Base-by-base conservation (phyloP, 345 rosid species). In the Citrus glauca region DNA sequence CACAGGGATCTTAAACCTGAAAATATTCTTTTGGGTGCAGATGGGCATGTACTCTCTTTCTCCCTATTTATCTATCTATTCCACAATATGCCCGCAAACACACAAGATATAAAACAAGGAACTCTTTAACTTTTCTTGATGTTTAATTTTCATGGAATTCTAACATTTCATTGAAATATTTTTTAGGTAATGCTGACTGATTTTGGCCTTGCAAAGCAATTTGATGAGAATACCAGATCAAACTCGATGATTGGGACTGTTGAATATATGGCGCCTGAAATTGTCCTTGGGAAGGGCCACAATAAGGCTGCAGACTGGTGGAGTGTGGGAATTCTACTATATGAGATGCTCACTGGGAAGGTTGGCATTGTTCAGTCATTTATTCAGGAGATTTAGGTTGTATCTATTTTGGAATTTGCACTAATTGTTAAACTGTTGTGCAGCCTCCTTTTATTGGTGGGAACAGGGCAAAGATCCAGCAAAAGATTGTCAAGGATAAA, bases 1-100 rank as follows among this genome's bases (percentile, higher is more conserved):
- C 99, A 95, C 81, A 90, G 99, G 84, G 99, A 95, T 83, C 94
- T 95, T 25, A 95, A 95, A 81, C 99, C 99, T 4, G 99, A 95
- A 84, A 95, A 95, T 81, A 89, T 95, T 79, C 90, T 95, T 37
- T 71, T 95, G 89, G 97, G 88, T 84, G 87, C 79, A 24, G 97
- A 95, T 73, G 99, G 98, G 78, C 98, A 95, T 75, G 97, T 95
- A 89, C 72, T 48, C 78, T 74, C 81, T 63, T 66, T 74, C 65
- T 64, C 73, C 72, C 80, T 61, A 69, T 74, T 48, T 74, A 20
- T 62, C 33, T 38, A 27, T 62, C 16, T 5, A 20, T 63, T 40
- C 42, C n/a, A 16, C 28, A 66, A 32, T 28, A n/a, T 53, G 69
- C 71, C 16, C 2, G n/a, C 38, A 14, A 40, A 17, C 9, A 5